phyloP scores from a whole-genome alignment of 169 alveolate genomes.

The Plasmodium vivax region DNA sequence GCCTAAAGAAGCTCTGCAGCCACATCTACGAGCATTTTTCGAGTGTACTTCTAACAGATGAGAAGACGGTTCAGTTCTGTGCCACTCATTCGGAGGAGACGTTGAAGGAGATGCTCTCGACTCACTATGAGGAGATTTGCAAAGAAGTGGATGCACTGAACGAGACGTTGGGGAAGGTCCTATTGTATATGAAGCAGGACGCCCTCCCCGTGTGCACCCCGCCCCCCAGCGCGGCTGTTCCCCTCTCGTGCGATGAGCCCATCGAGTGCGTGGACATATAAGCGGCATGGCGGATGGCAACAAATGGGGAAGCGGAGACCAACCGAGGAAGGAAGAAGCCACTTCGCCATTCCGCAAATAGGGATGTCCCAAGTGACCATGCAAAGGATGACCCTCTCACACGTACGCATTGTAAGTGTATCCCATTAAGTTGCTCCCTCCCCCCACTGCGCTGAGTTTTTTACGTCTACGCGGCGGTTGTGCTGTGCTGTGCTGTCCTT shows the following conservation, averaged over 20 bases:
- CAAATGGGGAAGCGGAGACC: background rate
- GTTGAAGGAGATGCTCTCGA: slow-evolving; percentile 5
- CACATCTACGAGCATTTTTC: slow-evolving; percentile 14
- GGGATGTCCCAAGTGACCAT: background rate
- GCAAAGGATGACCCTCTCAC: background rate
- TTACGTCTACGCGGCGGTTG: background rate
- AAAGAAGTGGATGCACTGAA: slow-evolving; percentile 37
- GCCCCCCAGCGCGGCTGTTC: background rate
- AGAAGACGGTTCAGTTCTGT: slow-evolving; percentile 1
- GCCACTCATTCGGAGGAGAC: slow-evolving; percentile 11
- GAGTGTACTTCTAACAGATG: slow-evolving; percentile 5
- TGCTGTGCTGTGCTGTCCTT: no score
- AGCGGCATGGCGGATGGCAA: background rate
- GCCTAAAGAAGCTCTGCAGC: slow-evolving; percentile 8
- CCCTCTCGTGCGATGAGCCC: background rate
- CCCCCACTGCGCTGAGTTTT: background rate
- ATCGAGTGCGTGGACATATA: slow-evolving; percentile 54
- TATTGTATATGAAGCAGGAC: slow-evolving; percentile 32
- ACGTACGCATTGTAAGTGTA: background rate
- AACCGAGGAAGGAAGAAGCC: background rate
- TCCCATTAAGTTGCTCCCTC: background rate
- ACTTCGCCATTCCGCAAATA: background rate
- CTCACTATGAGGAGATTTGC: slow-evolving; percentile 31
- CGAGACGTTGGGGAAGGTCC: slow-evolving; percentile 23
- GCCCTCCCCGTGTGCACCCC: background rate